Evolutionary conservation across 106 monocot species (phyloP).

Genomic region (Apostasia ramifera): DNA sequence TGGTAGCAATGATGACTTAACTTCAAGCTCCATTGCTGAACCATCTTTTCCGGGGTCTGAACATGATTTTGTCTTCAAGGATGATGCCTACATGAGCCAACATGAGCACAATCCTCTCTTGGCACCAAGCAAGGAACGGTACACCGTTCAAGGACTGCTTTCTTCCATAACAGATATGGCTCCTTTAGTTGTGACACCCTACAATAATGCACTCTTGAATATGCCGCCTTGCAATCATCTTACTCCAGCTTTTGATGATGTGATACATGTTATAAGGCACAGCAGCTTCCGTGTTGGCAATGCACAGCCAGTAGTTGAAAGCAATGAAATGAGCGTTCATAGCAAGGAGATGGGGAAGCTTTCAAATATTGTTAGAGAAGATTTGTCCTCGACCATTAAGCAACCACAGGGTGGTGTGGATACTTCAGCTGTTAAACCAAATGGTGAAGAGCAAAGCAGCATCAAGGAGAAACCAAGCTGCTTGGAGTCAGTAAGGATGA

Average conservation of each 20-base stretch:
- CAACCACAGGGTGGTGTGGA: conserved; percentile 12
- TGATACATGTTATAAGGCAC: conserved; percentile 88
- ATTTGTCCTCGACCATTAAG: conserved; percentile 13
- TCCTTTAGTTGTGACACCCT: conserved; percentile 17
- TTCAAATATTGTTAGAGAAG: conserved; percentile 53
- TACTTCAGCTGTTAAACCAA: conserved; percentile 13
- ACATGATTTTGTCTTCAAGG: conserved; percentile 57
- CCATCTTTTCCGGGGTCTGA: conserved; percentile 48
- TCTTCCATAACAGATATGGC: conserved; percentile 37
- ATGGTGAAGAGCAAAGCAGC: conserved; percentile 17
- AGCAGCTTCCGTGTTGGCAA: conserved; percentile 82
- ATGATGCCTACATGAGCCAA: conserved; percentile 25
- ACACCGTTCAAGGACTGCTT: conserved; percentile 49
- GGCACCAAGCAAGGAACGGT: conserved; percentile 25
- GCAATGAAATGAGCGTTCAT: conserved; percentile 37
- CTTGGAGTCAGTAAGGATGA: conserved; percentile 12
- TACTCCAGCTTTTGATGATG: conserved; percentile 65
- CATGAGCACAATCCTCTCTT: conserved; percentile 12
- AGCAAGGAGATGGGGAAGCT: conserved; percentile 44
- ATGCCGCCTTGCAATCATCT: conserved; percentile 34
- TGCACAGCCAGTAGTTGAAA: conserved; percentile 49
- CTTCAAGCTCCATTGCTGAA: conserved; percentile 37
- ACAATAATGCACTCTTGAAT: conserved; percentile 19
- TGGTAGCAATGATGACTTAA: conserved; percentile 31
- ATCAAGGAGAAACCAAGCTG: conserved; percentile 20